These are phyloP conservation scores for Penicillium lividum DNA, from an alignment of 495 filamentous ascomycete species.

Conservation along the genomic window DNA sequence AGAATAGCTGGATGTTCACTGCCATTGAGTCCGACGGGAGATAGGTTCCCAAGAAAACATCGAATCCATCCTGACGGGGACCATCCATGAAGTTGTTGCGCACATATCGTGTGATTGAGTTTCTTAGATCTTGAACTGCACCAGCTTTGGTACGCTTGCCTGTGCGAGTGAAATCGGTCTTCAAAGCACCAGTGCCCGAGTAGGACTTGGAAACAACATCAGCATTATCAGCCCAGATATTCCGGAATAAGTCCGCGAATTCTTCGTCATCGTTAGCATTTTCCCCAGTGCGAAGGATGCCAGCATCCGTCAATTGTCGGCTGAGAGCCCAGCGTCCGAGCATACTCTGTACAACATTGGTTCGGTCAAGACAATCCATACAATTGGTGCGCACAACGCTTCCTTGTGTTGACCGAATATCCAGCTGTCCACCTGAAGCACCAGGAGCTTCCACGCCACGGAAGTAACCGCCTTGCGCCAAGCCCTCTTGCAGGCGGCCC, in stretches of 20 bases:
- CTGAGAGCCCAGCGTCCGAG: slow-evolving; percentile 85
- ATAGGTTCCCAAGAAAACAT: slow-evolving; percentile 87
- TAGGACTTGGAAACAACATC: slow-evolving; percentile 91
- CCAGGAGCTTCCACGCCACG: slow-evolving; percentile 84
- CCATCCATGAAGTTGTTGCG: slow-evolving; percentile 92
- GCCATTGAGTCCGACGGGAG: slow-evolving; percentile 65
- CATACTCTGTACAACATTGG: slow-evolving; percentile 97
- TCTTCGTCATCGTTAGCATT: slow-evolving; percentile 66
- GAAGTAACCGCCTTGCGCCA: slow-evolving; percentile 84
- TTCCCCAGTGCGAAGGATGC: slow-evolving; percentile 69
- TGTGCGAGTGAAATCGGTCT: slow-evolving; percentile 91
- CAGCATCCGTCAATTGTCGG: slow-evolving; percentile 80
- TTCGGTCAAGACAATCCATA: slow-evolving; percentile 98
- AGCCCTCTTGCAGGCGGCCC: slow-evolving; percentile 70
- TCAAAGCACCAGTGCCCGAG: slow-evolving; percentile 91
- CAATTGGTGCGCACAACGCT: slow-evolving; percentile 95
- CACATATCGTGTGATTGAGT: slow-evolving; percentile 81
- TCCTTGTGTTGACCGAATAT: slow-evolving; percentile 75
- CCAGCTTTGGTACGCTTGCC: slow-evolving; percentile 84
- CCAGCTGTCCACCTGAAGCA: slow-evolving; percentile 65
- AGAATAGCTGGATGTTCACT: slow-evolving; percentile 68
- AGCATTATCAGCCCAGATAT: slow-evolving; percentile 97
- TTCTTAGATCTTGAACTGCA: slow-evolving; percentile 75
- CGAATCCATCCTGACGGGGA: slow-evolving; percentile 90
- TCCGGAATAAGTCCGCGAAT: slow-evolving; percentile 88